Evolutionary conservation across 805 yeast genomes (phyloP).

Genomic region (Suhomyces emberorum): DNA sequence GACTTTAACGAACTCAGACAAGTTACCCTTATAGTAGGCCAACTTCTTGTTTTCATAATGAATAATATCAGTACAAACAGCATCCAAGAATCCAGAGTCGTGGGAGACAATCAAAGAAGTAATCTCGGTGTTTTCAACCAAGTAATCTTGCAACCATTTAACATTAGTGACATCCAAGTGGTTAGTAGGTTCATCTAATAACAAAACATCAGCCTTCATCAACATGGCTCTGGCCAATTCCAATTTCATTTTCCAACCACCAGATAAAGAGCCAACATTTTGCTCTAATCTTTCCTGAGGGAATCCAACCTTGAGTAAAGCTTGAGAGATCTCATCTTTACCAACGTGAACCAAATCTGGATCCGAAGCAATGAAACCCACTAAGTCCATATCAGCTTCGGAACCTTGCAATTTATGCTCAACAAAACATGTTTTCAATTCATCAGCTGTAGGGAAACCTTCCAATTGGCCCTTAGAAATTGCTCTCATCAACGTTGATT

Average conservation of each 20-base stretch:
- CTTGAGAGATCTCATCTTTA: constrained; percentile 67
- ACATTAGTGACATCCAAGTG: constrained; percentile 95
- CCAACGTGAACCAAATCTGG: constrained; percentile 69
- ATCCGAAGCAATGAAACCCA: constrained; percentile 82
- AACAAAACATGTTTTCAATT: constrained; percentile 89
- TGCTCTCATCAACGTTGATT: constrained; percentile 94
- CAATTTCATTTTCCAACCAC: constrained; percentile 99
- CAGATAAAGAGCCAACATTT: constrained; percentile 90
- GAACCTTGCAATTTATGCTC: constrained; percentile 96
- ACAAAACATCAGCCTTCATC: constrained; percentile 91
- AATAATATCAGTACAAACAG: constrained; percentile 93
- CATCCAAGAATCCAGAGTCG: constrained; percentile 94
- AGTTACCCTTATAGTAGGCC: constrained; percentile 93
- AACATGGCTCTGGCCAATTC: constrained; percentile 99
- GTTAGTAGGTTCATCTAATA: constrained; percentile 97
- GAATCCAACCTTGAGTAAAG: constrained; percentile 84
- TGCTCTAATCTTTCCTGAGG: constrained; percentile 86
- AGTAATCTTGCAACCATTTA: constrained; percentile 88
- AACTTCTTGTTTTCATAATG: constrained; percentile 95
- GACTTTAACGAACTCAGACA: constrained; percentile 85
- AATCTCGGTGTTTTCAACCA: constrained; percentile 76
- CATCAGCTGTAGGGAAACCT: constrained; percentile 91
- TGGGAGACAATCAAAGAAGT: constrained; percentile 96
- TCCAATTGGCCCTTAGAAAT: constrained; percentile 95
- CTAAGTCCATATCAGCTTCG: constrained; percentile 88